Base-by-base conservation (phyloP, 228 moss, liverwort and hornwort genomes). In the Sphagnum fallax region DNA sequence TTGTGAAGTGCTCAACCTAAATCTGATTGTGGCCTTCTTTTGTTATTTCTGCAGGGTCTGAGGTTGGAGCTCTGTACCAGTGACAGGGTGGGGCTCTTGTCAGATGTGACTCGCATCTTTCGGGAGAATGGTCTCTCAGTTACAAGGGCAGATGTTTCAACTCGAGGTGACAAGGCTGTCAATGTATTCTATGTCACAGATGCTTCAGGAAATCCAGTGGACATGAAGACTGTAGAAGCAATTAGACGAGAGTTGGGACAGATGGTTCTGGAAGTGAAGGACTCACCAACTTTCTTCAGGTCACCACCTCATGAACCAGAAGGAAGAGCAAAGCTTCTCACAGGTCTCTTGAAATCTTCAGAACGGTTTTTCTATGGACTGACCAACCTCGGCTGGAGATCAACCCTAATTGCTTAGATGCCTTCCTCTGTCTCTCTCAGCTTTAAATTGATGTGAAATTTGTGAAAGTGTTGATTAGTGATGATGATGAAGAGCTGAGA, bases 311-410 rank as follows among this genome's bases (percentile, higher is more conserved):
- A 53, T 50, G 79, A 80, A 12, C 75, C 71, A 16, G 73, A 77
- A 8, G 65, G 6, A 51, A 69, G 75, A 51, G 76, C 88, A 12
- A 88, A 84, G 60, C 63, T 84, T 5, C 63, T 87, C 15, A 80
- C 77, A 16, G 75, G 78, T 5, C 79, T 88, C 5, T 73, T 84
- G 6, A 82, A 80, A 32, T 79, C 77, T 0, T 86, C 86, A 0
- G 80, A 86, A n/a, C 71, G 77, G 0, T 74, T 88, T 55, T 72
- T 84, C 52, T 80, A 77, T 47, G 68, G 63, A 16, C 67, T 74
- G 32, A 70, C 70, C n/a, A 70, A 18, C 63, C 48, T 65, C 50
- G 65, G 65, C 10, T 65, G 32, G 32, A 32, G 32, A 32, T 32
- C 32, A 32, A 32, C 32, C 32, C 32, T 32, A 32, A 32, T 32